Evolutionary conservation across 1,284 basidiomycete species (phyloP), one percentile per base, ranked within the genome.

Genomic region (Trichosporon asahii): DNA sequence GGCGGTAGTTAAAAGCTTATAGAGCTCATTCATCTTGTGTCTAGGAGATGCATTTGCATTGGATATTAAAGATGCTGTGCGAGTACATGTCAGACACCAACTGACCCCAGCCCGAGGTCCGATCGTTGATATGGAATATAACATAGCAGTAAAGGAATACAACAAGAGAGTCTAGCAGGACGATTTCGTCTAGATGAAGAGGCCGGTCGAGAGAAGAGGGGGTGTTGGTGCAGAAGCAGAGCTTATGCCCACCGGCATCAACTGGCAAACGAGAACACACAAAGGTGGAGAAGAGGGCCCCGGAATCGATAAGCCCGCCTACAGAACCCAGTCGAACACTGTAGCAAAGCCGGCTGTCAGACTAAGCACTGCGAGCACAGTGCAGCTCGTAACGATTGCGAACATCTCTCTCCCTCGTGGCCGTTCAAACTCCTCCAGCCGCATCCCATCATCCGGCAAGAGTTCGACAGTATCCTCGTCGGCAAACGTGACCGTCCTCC

Each of bases 1-100:
- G 80, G 80, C 27, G 80, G 78, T 18, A 53, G 49, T 14, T 53
- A 21, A n/a, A n/a, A n/a, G 49, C 9, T 53, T 21, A 25, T 53
- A 40, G 37, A 33, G n/a, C 31, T 18, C 44, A 46, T n/a, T 21
- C 44, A n/a, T n/a, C 44, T 46, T 18, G 44, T 46, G 44, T 46
- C n/a, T n/a, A n/a, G n/a, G n/a, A 46, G 44, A 46, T 46, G 44
- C 44, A 46, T 46, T 21, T 46, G 44, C 44, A 46, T 46, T 46
- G 35, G 11, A n/a, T n/a, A 46, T 6, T 46, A 14, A 21, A 44
- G 6, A 44, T 33, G n/a, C n/a, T n/a, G n/a, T n/a, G n/a, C n/a
- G n/a, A n/a, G n/a, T n/a, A n/a, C n/a, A n/a, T n/a, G n/a, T n/a
- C n/a, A n/a, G n/a, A n/a, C n/a, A n/a, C n/a, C n/a, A n/a, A n/a